phyloP scores from a whole-genome alignment of 495 filamentous ascomycete genomes.

The Hypoxylon perforatum region DNA sequence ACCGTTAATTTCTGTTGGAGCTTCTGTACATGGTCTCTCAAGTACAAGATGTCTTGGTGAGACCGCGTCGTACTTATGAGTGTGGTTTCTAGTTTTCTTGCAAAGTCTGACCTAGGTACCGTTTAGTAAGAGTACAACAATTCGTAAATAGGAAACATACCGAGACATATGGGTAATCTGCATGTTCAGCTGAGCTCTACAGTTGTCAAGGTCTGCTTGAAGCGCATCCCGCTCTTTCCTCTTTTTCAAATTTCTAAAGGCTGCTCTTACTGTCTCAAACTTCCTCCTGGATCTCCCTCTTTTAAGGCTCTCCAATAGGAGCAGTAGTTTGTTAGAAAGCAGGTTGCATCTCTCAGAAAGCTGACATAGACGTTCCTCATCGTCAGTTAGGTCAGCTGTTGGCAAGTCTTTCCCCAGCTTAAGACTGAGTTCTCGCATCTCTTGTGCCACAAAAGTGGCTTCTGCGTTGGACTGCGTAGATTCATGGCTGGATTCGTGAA shows the following conservation, averaged over 20 bases:
- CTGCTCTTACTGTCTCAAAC: neutral
- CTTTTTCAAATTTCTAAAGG: slow-evolving; percentile 8
- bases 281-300: neutral
- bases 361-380: slow-evolving; percentile 8
- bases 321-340: slow-evolving; percentile 11
- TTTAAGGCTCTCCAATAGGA: slow-evolving; percentile 4
- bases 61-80: slow-evolving; percentile 1
- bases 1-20: slow-evolving; percentile 1
- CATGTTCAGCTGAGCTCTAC: slow-evolving; percentile 11
- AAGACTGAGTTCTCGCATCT: slow-evolving; percentile 16
- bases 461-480: slow-evolving; percentile 1
- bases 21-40: slow-evolving; percentile 10
- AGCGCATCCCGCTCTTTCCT: slow-evolving; percentile 1
- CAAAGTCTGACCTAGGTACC: slow-evolving; percentile 2
- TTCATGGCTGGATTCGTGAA: slow-evolving; percentile 10
- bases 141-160: neutral
- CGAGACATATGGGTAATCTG: slow-evolving; percentile 17
- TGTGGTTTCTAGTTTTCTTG: slow-evolving; percentile 3
- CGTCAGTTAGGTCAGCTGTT: neutral
- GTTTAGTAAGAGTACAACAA: neutral
- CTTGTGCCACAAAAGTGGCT: slow-evolving; percentile 2
- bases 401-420: slow-evolving; percentile 10
- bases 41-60: slow-evolving; percentile 7
- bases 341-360: slow-evolving; percentile 14
- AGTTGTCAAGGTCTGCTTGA: slow-evolving; percentile 3